Evolutionary conservation across 164 flowering plant genomes (phyloP).

Genomic region (Stephania japonica): DNA sequence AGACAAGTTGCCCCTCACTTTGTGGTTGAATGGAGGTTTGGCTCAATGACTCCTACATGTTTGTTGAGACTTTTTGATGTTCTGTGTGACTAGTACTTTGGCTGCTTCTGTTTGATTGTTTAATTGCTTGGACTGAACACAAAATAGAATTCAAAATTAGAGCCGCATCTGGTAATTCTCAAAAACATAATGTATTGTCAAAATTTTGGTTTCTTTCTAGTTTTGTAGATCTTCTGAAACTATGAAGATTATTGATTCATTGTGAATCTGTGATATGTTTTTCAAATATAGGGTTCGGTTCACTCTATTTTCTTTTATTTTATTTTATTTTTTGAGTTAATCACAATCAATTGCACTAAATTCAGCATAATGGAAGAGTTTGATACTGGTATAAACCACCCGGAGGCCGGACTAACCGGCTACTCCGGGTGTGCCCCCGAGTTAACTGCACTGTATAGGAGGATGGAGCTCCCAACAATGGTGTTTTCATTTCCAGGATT

Average conservation of each 20-base stretch:
- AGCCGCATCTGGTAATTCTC: neutral
- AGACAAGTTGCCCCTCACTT: slow-evolving; percentile 59
- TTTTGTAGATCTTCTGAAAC: neutral
- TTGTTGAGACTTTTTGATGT: neutral
- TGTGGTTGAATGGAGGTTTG: slow-evolving; percentile 98
- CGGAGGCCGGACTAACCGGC: no score
- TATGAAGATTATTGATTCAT: neutral
- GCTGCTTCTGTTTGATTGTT: neutral
- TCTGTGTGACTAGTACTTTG: neutral
- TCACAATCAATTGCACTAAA: no score
- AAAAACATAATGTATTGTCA: neutral
- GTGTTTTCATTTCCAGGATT: no score
- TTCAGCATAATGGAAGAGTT: no score
- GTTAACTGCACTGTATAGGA: no score
- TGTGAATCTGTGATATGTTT: neutral
- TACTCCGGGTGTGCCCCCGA: no score
- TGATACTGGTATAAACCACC: no score
- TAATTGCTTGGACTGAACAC: neutral
- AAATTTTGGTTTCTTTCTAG: neutral
- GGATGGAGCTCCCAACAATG: no score
- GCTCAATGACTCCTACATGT: neutral
- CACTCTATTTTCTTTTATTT: neutral
- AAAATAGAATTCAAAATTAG: neutral
- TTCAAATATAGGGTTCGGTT: neutral
- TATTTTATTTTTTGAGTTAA: no score